These are phyloP conservation scores for Penicillium paxilli DNA, from an alignment of 495 filamentous ascomycete genomes.

Conservation along the genomic window DNA sequence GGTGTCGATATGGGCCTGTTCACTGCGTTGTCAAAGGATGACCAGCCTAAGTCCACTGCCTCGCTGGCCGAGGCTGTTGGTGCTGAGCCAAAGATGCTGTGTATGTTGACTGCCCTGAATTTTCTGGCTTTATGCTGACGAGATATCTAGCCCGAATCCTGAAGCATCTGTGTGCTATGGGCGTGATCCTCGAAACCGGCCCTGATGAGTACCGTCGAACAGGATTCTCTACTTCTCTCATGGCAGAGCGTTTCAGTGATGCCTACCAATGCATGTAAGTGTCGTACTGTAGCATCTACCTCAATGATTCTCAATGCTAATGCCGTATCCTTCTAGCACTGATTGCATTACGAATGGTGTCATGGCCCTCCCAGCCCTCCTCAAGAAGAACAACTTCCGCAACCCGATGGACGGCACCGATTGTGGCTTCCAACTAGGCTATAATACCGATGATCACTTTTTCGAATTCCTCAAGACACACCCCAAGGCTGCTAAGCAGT, in stretches of 20 bases:
- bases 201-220: slow-evolving; percentile 45
- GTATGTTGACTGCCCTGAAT: too few species aligned
- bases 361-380: slow-evolving; percentile 28
- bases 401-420: slow-evolving; percentile 33
- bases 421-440: slow-evolving; percentile 32
- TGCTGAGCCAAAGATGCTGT: slow-evolving; percentile 29
- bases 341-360: slow-evolving; percentile 29
- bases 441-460: slow-evolving; percentile 30
- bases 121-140: too few species aligned
- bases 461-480: slow-evolving; percentile 33
- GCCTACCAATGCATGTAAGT: slow-evolving; percentile 38
- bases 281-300: background rate
- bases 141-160: slow-evolving; percentile 40
- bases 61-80: slow-evolving; percentile 32
- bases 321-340: slow-evolving; percentile 22
- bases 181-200: slow-evolving; percentile 44
- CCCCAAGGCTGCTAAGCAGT: slow-evolving; percentile 30
- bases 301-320: background rate
- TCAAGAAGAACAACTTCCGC: slow-evolving; percentile 30
- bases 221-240: slow-evolving; percentile 41
- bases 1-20: slow-evolving; percentile 37
- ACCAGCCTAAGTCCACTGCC: slow-evolving; percentile 28
- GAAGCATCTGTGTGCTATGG: slow-evolving; percentile 52
- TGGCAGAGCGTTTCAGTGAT: slow-evolving; percentile 33
- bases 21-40: slow-evolving; percentile 29